These are phyloP conservation scores for Coemansia pectinata DNA, from an alignment of 192 early-diverging fungal genomes.

Conservation along the genomic window DNA sequence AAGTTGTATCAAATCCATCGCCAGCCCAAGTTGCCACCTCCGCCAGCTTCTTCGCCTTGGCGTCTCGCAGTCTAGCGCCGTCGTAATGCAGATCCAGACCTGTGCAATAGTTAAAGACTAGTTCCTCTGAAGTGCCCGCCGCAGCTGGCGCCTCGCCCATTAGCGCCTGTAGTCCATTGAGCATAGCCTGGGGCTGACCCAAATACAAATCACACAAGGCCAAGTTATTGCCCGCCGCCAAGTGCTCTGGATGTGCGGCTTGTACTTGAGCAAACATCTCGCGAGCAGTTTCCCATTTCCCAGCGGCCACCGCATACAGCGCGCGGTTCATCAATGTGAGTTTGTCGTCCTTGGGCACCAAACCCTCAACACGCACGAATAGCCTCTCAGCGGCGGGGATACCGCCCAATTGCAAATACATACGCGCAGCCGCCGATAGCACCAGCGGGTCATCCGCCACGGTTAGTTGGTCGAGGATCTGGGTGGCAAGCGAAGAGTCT, in stretches of 20 bases:
- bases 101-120: slow-evolving; percentile 52
- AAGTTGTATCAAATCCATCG: slow-evolving; percentile 36
- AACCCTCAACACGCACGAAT: slow-evolving; percentile 21
- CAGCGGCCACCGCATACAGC: slow-evolving; percentile 32
- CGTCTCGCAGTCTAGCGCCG: slow-evolving; percentile 23
- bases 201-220: slow-evolving; percentile 48
- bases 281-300: slow-evolving; percentile 34
- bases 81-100: slow-evolving; percentile 50
- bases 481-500: slow-evolving; percentile 15
- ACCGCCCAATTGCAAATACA: slow-evolving; percentile 41
- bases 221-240: slow-evolving; percentile 39
- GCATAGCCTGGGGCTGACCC: slow-evolving; percentile 43
- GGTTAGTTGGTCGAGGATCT: slow-evolving; percentile 6
- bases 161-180: slow-evolving; percentile 25
- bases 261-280: slow-evolving; percentile 18
- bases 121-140: slow-evolving; percentile 38
- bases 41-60: slow-evolving; percentile 37
- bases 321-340: slow-evolving; percentile 40
- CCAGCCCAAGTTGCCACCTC: slow-evolving; percentile 51
- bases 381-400: slow-evolving; percentile 21
- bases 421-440: slow-evolving; percentile 31
- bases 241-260: slow-evolving; percentile 8
- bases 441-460: slow-evolving; percentile 18
- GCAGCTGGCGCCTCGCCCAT: slow-evolving; percentile 32
- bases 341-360: slow-evolving; percentile 15